Conservation (phyloP, 208 protist species). For the Angomonas deanei region DNA sequence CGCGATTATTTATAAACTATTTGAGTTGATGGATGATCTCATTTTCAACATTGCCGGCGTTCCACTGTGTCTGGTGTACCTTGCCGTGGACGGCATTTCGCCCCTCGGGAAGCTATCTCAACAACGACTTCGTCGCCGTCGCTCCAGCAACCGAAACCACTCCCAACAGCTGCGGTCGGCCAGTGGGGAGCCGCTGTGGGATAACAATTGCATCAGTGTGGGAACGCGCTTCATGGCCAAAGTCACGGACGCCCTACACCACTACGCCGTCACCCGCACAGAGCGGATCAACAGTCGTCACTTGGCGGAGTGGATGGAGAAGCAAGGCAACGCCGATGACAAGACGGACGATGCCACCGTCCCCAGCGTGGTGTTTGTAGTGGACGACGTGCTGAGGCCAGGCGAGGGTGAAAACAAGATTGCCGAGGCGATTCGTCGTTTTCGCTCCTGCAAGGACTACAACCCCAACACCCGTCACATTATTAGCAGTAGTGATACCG, state of each 20-base stretch:
- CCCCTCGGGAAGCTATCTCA: constrained; percentile 99
- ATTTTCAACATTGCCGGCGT: constrained; percentile 75
- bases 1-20: constrained; percentile 58
- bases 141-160: not conserved
- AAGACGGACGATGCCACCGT: not conserved
- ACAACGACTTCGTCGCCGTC: constrained; percentile 95
- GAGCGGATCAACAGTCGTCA: constrained; percentile 87
- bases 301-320: constrained; percentile 6
- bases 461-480: constrained; percentile 96
- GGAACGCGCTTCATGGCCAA: constrained; percentile 83
- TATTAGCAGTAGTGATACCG: constrained; percentile 99
- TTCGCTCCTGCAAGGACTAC: constrained; percentile 87
- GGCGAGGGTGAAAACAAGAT: constrained; percentile 97
- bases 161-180: constrained; percentile 3
- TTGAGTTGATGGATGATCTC: constrained; percentile 78
- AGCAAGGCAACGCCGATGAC: not conserved
- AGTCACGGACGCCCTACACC: constrained; percentile 66
- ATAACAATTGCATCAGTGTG: constrained; percentile 82
- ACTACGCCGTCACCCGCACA: constrained; percentile 67
- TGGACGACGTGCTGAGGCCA: constrained; percentile 92
- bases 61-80: constrained; percentile 95
- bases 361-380: constrained; percentile 82
- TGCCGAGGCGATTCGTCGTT: constrained; percentile 68
- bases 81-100: constrained; percentile 96
- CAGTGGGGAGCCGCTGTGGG: constrained; percentile 53